Evolutionary conservation across 1,139 yeast genomes (phyloP).

Genomic region (Meyerozyma carpophila): DNA sequence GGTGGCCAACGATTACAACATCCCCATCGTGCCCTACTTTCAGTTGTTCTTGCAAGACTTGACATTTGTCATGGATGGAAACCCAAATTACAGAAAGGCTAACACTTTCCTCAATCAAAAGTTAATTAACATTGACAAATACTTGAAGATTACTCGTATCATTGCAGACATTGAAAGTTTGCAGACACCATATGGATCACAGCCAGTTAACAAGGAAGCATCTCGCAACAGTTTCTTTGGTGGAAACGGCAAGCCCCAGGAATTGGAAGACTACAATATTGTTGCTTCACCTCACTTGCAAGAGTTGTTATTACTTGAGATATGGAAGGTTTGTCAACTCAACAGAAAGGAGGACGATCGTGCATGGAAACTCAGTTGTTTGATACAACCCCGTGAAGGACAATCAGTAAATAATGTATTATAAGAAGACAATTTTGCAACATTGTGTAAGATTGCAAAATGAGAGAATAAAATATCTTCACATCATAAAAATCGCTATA

Average conservation of each 20-base stretch:
- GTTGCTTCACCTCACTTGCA: slow-evolving; percentile 46
- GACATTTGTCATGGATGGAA: slow-evolving; percentile 86
- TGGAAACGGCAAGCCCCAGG: slow-evolving; percentile 7
- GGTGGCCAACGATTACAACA: slow-evolving; percentile 44
- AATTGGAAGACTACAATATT: slow-evolving; percentile 28
- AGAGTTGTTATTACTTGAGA: slow-evolving; percentile 60
- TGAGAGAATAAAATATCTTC: not conserved
- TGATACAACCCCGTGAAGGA: slow-evolving; percentile 39
- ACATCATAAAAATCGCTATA: not conserved
- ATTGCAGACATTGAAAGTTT: slow-evolving; percentile 75
- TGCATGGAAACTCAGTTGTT: slow-evolving; percentile 66
- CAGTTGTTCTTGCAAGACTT: slow-evolving; percentile 82
- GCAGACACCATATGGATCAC: slow-evolving; percentile 53
- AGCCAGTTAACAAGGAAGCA: slow-evolving; percentile 6
- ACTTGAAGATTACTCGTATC: slow-evolving; percentile 65
- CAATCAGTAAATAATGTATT: not conserved
- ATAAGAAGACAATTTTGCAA: not conserved
- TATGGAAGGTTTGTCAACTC: slow-evolving; percentile 64
- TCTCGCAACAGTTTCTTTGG: slow-evolving; percentile 17
- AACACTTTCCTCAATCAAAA: slow-evolving; percentile 53
- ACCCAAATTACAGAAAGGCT: slow-evolving; percentile 61
- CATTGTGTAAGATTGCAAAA: not conserved
- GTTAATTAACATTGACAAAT: slow-evolving; percentile 78
- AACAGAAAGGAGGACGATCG: slow-evolving; percentile 60
- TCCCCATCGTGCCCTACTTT: slow-evolving; percentile 82